Conservation (phyloP, 768 basidiomycete species). For the Lentinula guzmanii region DNA sequence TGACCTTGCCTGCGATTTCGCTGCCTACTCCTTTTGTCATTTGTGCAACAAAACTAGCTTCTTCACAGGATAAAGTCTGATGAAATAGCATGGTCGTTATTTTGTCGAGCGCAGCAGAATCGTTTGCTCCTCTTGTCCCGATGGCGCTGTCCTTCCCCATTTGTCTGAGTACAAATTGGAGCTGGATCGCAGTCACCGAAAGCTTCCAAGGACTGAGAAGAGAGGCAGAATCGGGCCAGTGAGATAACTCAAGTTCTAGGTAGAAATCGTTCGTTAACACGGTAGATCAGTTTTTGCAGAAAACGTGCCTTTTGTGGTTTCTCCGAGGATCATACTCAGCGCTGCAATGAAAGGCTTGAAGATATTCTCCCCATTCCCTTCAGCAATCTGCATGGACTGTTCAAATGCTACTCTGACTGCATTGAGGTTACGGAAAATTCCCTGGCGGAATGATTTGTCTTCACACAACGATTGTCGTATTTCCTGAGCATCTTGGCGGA, state of each 20-base stretch:
- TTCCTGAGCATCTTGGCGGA: conserved; percentile 41
- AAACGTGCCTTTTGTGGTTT: conserved; percentile 50
- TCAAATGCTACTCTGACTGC: conserved; percentile 68
- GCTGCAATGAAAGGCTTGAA: conserved; percentile 63
- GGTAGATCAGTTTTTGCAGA: neutral
- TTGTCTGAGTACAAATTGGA: conserved; percentile 71
- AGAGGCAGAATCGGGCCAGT: conserved; percentile 57
- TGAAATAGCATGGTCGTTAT: conserved; percentile 64
- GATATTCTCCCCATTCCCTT: conserved; percentile 38
- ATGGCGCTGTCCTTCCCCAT: conserved; percentile 55
- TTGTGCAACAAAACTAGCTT: conserved; percentile 80
- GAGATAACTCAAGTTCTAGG: conserved; percentile 44
- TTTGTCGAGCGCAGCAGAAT: conserved; percentile 51
- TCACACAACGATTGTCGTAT: conserved; percentile 59
- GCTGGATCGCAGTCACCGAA: conserved; percentile 72
- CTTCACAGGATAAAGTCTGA: conserved; percentile 69
- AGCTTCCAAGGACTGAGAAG: conserved; percentile 81
- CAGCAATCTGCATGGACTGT: conserved; percentile 45
- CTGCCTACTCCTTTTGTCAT: conserved; percentile 68
- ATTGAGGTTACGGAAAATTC: conserved; percentile 70
- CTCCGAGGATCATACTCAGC: conserved; percentile 59
- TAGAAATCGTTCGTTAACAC: conserved; percentile 1
- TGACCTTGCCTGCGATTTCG: conserved; percentile 63
- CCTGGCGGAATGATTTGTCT: conserved; percentile 64
- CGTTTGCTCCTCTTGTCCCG: conserved; percentile 44